Evolutionary conservation across 192 early-diverging fungal genomes (phyloP).

Genomic region (Thoreauomyces humboldtii): DNA sequence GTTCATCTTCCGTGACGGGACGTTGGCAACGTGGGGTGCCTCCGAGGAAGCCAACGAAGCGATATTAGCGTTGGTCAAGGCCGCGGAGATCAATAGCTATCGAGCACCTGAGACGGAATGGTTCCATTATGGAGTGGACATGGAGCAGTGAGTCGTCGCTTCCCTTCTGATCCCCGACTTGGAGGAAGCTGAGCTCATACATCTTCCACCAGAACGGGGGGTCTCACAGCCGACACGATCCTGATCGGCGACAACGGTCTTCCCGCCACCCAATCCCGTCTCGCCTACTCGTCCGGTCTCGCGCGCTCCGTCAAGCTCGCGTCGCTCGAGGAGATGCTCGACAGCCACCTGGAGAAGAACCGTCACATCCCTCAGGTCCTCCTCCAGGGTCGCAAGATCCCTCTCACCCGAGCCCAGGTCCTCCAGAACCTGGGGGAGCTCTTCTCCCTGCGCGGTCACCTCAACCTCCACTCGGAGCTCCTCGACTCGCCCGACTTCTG

Average conservation of each 20-base stretch:
- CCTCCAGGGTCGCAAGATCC: conserved; percentile 45
- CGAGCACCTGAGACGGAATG: conserved; percentile 45
- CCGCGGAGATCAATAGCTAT: conserved; percentile 44
- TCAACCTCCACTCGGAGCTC: conserved; percentile 59
- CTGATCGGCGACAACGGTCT: conserved; percentile 45
- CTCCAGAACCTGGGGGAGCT: conserved; percentile 54
- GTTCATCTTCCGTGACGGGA: conserved; percentile 52
- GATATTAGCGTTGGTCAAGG: conserved; percentile 41
- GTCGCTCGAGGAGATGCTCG: conserved; percentile 51
- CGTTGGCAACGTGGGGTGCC: conserved; percentile 61
- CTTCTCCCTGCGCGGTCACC: conserved; percentile 45
- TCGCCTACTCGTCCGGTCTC: conserved; percentile 61
- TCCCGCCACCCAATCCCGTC: conserved; percentile 41
- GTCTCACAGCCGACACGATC: conserved; percentile 48
- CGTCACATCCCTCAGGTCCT: conserved; percentile 48
- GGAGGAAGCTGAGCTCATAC: neutral
- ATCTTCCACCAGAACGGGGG: conserved; percentile 28
- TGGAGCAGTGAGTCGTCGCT: conserved; percentile 34
- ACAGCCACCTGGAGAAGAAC: conserved; percentile 47
- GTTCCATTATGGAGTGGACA: conserved; percentile 48
- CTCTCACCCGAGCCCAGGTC: conserved; percentile 41
- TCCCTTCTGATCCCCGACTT: conserved; percentile 1
- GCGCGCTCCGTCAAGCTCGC: conserved; percentile 55
- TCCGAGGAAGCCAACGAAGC: conserved; percentile 33
- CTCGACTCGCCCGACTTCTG: conserved; percentile 63